Base-by-base conservation (phyloP, 208 protist species). In the Vickermania spadyakhi region DNA sequence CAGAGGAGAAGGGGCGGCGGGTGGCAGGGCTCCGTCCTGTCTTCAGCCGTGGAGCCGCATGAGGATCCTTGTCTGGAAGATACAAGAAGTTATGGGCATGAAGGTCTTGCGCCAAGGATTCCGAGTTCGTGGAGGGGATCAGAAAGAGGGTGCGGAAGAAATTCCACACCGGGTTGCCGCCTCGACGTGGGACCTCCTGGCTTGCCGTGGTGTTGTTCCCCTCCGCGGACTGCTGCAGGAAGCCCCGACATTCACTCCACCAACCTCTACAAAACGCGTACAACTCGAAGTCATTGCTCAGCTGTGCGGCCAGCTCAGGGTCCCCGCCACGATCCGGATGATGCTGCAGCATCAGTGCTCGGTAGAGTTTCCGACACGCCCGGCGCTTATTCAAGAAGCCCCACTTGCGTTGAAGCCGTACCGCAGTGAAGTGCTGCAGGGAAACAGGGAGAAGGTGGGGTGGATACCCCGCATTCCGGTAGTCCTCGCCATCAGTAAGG, bases 331-430 rank as follows among this genome's bases (percentile, higher is more conserved):
- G 77, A 31, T 90, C 83, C 4, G 83, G 83, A 65, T 90, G 83
- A 66, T 90, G 78, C 23, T 77, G 51, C 27, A 90, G 64, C 66
- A 90, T 73, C 42, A 90, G 49, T 0, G 78, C 75, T 30, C 71
- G 72, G 59, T 75, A 86, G 41, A 90, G 73, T 49, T 86, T 79
- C 28, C 73, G 73, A 45, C 76, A 84, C 53, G 77, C 71, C 51
- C 60, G 28, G 27, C 76, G 76, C 29, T 84, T 68, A 68, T 79
- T 84, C 25, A 86, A 62, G 52, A 86, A 86, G 45, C 83, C 79
- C 83, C 79, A 90, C 61, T 84, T 85, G 18, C 83, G 75, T 65
- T 86, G 72, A 23, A 90, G 72, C 64, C 85, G 83, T 30, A 86
- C 73, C 30, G 84, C 75, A 2, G 79, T 79, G 72, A 86, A 90